Percentiles rank a stretch among this genome's conserved stretches.
These are phyloP conservation scores for Trichoderma koningiopsis DNA, from an alignment of 2,329 filamentous ascomycete species.

Conservation along the genomic window DNA sequence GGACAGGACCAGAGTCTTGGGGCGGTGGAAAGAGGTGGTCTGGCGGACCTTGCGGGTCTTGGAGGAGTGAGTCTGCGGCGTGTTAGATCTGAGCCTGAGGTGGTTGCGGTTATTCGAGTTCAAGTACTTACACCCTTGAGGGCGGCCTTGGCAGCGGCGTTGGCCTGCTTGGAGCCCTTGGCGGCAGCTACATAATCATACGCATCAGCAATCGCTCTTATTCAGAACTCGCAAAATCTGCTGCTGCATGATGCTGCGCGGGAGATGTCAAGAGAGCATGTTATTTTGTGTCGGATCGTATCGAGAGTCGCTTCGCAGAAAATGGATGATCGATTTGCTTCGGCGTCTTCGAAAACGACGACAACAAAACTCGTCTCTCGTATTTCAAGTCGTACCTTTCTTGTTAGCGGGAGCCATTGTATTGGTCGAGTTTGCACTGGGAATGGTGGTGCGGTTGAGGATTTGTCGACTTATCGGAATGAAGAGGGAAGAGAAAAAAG, in stretches of 20 bases:
- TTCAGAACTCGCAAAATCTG: slow-evolving; percentile 75
- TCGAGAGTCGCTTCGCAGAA: slow-evolving; percentile 9
- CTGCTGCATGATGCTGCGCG: slow-evolving; percentile 64
- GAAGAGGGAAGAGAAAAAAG: neutral
- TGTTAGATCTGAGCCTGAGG: neutral
- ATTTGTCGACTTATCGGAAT: slow-evolving; percentile 24
- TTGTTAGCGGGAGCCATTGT: slow-evolving; percentile 43
- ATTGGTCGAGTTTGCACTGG: slow-evolving; percentile 27
- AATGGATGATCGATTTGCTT: neutral
- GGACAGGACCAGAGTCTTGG: slow-evolving; percentile 92
- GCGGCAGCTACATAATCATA: slow-evolving; percentile 57
- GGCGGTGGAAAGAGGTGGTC: slow-evolving; percentile 94
- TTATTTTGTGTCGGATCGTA: neutral
- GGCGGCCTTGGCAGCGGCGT: slow-evolving; percentile 91
- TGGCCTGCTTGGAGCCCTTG: slow-evolving; percentile 81
- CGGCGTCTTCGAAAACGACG: slow-evolving; percentile 17
- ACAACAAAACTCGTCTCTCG: neutral
- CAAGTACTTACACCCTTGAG: slow-evolving; percentile 82
- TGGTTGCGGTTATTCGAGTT: neutral
- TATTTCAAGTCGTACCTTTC: slow-evolving; percentile 52
- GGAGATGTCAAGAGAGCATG: slow-evolving; percentile 5
- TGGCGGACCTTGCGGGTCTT: slow-evolving; percentile 92
- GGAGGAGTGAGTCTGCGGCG: slow-evolving; percentile 58
- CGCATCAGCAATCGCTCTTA: slow-evolving; percentile 73
- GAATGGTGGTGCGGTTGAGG: slow-evolving; percentile 20